Base-by-base conservation (phyloP, 306 rosid genomes). In the Arachis stenosperma region DNA sequence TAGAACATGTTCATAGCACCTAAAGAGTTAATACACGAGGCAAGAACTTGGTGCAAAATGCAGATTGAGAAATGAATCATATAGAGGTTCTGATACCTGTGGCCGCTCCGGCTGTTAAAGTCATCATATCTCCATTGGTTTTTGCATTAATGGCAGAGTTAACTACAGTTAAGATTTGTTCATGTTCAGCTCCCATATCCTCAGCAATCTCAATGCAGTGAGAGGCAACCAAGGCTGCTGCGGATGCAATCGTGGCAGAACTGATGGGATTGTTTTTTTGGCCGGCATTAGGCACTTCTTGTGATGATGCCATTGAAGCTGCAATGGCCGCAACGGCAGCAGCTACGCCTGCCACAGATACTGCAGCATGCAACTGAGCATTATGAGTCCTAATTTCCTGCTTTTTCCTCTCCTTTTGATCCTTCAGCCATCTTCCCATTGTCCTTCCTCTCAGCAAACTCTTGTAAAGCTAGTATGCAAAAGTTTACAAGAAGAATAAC, bases 191-290 rank as follows among this genome's bases (percentile, higher is more conserved):
- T 70, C 98, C 98, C 97, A 91, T 89, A 59, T 91, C 96, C 86
- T 89, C 97, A 39, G 97, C 97, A 81, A 94, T 85, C 85, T 91
- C 98, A 47, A 94, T 94, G 88, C 98, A 94, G 76, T 90, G 96
- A 5, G 98, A 93, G 59, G 98, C 98, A 42, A 94, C 98, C 30
- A 94, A 77, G 56, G 94, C 92, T 17, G 98, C 96, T 27, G 98
- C 98, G 30, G 98, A 91, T 42, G 97, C 92, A 62, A 91, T 74
- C 7, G 97, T 90, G 40, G 92, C 67, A 27, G 91, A 86, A 76
- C 86, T 61, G 75, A 84, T 84, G 22, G 81, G 46, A 65, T 86
- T 81, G 39, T 69, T 67, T 73, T 88, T 82, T 67, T 67, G 88
- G 56, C 77, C 76, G 17, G 73, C 67, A 30, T 81, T 52, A 47